A percentile compares a stretch with the other conserved stretches of the same genome.
Conservation (phyloP, 2,329 filamentous ascomycete genomes). For the Apiospora koreana region DNA sequence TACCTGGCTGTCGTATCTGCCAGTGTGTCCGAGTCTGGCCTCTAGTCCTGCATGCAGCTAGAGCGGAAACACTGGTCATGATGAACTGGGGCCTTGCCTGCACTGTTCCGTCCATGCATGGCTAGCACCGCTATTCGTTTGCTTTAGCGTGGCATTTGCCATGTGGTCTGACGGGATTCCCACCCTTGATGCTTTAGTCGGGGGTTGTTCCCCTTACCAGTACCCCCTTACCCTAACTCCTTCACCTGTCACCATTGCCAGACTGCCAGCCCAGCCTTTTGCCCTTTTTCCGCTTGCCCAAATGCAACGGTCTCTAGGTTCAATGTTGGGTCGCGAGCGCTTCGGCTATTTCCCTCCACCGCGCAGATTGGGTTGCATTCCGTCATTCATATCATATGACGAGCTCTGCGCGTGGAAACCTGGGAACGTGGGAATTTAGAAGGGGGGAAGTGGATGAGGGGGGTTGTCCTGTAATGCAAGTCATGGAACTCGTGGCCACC, state of each 20-base stretch:
- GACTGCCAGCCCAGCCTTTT: no score
- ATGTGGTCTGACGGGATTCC: constrained; percentile 9
- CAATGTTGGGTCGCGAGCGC: neutral
- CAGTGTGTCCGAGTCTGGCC: no score
- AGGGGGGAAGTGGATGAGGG: neutral
- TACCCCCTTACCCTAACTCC: neutral
- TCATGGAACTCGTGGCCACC: neutral
- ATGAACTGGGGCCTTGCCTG: neutral
- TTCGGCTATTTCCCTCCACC: neutral
- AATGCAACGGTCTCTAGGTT: neutral
- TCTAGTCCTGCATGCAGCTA: neutral
- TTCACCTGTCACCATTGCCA: no score
- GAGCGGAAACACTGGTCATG: neutral
- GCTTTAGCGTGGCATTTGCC: constrained; percentile 4
- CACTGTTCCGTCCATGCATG: neutral
- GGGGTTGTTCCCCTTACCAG: neutral
- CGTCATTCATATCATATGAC: neutral
- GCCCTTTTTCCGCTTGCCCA: neutral
- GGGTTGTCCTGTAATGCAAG: neutral
- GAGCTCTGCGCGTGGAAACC: neutral
- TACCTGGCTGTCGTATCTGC: no score
- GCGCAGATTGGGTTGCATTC: neutral
- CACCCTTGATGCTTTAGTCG: neutral
- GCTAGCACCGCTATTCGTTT: neutral
- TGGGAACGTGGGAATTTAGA: no score